Conservation (phyloP, 768 basidiomycete genomes). For the Amanita phalloides region DNA sequence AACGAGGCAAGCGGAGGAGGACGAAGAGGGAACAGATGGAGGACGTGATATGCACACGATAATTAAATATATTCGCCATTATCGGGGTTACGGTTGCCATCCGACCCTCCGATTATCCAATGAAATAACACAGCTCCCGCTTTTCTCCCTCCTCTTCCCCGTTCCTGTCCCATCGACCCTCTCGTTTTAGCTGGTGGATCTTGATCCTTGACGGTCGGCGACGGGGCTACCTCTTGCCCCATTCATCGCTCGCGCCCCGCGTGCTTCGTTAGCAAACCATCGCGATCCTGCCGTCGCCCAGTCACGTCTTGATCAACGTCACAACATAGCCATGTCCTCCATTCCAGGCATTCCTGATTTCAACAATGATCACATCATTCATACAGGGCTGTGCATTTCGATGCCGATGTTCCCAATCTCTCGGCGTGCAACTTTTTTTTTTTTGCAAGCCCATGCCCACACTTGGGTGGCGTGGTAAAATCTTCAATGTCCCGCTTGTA, state of each 20-base stretch:
- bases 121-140: neutral
- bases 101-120: constrained; percentile 5
- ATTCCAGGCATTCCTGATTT: neutral
- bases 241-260: neutral
- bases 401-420: neutral
- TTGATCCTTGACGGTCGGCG: constrained; percentile 1
- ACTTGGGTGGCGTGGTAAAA: too few relatives aligned
- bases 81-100: constrained; percentile 5
- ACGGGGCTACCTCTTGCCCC: neutral
- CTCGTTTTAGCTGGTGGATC: neutral
- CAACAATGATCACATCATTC: constrained; percentile 1
- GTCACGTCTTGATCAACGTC: neutral
- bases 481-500: too few relatives aligned
- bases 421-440: neutral
- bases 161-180: neutral
- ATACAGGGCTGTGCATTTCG: constrained; percentile 1
- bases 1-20: neutral
- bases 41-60: neutral
- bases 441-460: neutral
- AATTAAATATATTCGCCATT: constrained; percentile 2
- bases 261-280: neutral
- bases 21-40: neutral
- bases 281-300: neutral
- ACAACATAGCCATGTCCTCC: neutral
- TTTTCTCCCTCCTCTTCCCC: neutral